Evolutionary conservation across 371 early-diverging fungal genomes (phyloP).

Genomic region (Basidiobolus heterosporus): DNA sequence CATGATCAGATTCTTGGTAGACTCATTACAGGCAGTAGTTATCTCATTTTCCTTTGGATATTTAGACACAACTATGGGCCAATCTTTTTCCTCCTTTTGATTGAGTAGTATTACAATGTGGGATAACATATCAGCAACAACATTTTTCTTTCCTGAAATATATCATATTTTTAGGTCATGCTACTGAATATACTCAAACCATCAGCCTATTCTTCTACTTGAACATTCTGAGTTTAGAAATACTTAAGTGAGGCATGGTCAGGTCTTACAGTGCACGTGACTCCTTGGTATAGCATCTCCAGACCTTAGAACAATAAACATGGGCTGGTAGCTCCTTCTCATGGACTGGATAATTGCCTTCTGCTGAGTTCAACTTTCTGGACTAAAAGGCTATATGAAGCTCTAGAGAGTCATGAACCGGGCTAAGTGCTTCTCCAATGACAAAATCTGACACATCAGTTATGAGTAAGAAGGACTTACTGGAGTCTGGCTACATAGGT

Average conservation of each 20-base stretch:
- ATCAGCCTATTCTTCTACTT: neutral
- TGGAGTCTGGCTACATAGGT: slow-evolving; percentile 7
- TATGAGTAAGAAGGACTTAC: slow-evolving; percentile 5
- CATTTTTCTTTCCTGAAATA: slow-evolving; percentile 12
- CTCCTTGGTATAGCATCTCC: neutral
- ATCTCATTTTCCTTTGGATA: no score
- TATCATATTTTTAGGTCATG: slow-evolving; percentile 9
- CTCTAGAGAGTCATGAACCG: slow-evolving; percentile 4
- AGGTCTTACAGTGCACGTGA: neutral
- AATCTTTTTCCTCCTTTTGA: no score
- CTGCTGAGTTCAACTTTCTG: slow-evolving; percentile 8
- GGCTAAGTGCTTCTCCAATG: slow-evolving; percentile 7
- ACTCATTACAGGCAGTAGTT: no score
- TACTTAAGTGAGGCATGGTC: slow-evolving; percentile 4
- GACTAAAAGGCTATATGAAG: slow-evolving; percentile 13
- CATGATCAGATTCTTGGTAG: neutral
- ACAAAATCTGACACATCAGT: slow-evolving; percentile 9
- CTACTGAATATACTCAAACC: neutral
- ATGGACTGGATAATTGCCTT: slow-evolving; percentile 9
- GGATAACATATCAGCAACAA: slow-evolving; percentile 12
- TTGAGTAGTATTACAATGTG: neutral
- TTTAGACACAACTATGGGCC: no score
- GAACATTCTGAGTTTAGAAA: neutral
- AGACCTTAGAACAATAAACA: slow-evolving; percentile 4
- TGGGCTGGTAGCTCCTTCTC: slow-evolving; percentile 17